Evolutionary conservation across 495 filamentous ascomycete genomes (phyloP).

Genomic region (Penicillium canescens): DNA sequence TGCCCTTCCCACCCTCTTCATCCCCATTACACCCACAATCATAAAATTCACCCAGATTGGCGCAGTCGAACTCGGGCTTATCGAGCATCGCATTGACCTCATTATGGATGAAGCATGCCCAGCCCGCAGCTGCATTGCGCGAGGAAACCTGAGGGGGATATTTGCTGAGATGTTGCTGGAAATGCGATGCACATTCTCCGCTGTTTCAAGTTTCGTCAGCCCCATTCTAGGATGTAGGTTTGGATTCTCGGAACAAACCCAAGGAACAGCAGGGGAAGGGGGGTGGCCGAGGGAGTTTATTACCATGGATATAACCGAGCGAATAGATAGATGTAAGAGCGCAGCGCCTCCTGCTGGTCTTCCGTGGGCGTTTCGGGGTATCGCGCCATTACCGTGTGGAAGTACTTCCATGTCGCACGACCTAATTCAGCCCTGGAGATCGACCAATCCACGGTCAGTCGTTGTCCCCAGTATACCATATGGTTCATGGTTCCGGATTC

Average conservation of each 20-base stretch:
- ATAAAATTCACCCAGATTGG: slow-evolving; percentile 86
- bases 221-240: slow-evolving; percentile 1
- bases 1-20: slow-evolving; percentile 30
- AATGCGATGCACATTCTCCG: slow-evolving; percentile 92
- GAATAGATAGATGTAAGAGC: slow-evolving; percentile 86
- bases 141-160: slow-evolving; percentile 91
- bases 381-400: slow-evolving; percentile 93
- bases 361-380: slow-evolving; percentile 83
- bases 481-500: neutral
- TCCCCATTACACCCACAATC: slow-evolving; percentile 94
- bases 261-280: neutral
- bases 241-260: neutral
- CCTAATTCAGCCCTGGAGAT: slow-evolving; percentile 76
- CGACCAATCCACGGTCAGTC: slow-evolving; percentile 3
- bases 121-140: slow-evolving; percentile 79
- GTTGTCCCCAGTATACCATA: neutral
- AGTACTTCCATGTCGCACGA: slow-evolving; percentile 84
- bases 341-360: slow-evolving; percentile 81
- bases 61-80: slow-evolving; percentile 85
- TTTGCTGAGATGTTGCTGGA: slow-evolving; percentile 74
- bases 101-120: slow-evolving; percentile 95
- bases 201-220: slow-evolving; percentile 42
- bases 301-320: slow-evolving; percentile 88
- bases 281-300: neutral
- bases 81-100: slow-evolving; percentile 84